Percentiles rank a stretch among this genome's conserved stretches.
Conservation (phyloP, 306 rosid species). For the Inga leiocalycina region DNA sequence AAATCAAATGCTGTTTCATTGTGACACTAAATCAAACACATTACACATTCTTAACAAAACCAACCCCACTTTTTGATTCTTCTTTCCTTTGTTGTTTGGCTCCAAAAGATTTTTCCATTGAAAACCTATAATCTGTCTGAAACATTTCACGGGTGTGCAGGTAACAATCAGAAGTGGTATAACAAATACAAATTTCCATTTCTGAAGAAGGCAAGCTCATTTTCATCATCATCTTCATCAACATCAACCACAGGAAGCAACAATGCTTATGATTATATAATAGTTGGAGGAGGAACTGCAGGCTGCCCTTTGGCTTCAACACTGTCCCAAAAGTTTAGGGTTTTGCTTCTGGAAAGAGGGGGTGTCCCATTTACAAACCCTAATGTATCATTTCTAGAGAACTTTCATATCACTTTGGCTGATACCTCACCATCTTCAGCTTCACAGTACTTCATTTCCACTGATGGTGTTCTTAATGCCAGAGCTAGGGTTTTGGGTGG, state of each 20-base stretch:
- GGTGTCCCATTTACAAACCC: constrained; percentile 82
- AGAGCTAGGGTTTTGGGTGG: constrained; percentile 92
- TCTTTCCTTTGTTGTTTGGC: neutral
- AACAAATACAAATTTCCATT: constrained; percentile 56
- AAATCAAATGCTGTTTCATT: neutral
- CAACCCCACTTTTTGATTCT: neutral
- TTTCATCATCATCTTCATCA: constrained; percentile 58
- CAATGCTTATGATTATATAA: constrained; percentile 63
- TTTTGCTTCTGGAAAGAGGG: constrained; percentile 75
- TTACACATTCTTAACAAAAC: neutral
- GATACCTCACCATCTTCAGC: constrained; percentile 80
- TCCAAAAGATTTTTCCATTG: neutral
- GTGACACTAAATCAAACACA: neutral
- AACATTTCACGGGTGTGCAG: constrained; percentile 24
- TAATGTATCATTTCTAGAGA: constrained; percentile 66
- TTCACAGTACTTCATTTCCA: constrained; percentile 76
- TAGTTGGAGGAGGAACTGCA: constrained; percentile 87
- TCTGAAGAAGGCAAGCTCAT: constrained; percentile 73
- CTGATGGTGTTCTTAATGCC: constrained; percentile 82
- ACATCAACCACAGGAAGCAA: constrained; percentile 42
- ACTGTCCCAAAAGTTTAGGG: constrained; percentile 60
- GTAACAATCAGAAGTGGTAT: constrained; percentile 17
- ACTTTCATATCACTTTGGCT: constrained; percentile 76
- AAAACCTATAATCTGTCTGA: neutral
- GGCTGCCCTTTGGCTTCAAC: constrained; percentile 90